Evolutionary conservation across 116 monocot species (phyloP), one percentile per base, ranked within the genome.

Genomic region (Trichopus zeylanicus): DNA sequence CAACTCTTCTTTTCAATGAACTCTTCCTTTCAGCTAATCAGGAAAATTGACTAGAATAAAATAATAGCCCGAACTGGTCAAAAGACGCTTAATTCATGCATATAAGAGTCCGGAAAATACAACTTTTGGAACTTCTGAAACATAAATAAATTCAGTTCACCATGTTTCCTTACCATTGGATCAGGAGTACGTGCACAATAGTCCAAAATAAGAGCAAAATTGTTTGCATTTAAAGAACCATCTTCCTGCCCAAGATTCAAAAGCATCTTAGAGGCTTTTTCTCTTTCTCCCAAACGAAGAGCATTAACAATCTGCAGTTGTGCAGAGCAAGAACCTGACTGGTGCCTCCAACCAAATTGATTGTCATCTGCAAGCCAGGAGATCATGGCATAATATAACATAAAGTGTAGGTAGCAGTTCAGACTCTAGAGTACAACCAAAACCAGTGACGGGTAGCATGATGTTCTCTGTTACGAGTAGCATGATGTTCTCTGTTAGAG

Each of bases 161-260:
- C 25, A 51, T 22, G n/a, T 29, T 34, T 25, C 11, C 57, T 81
- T 84, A 88, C 92, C 71, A 75, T 38, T 46, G 93, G 88, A 82
- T 93, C 88, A 66, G 93, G 85, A 33, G 67, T 55, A 56, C 52
- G 31, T 42, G 88, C 81, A 70, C 93, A 88, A 51, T 88, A 93
- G 31, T 82, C 72, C 32, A 93, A 65, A 62, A 93, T 77, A 68
- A 59, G 65, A 11, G 62, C 31, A 67, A 88, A 93, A 75, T 82
- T 76, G 1, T 85, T 56, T 37, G 58, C 61, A 54, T 33, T 61
- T 65, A 74, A 67, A 19, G 61, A 47, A 23, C 15, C n/a, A 60
- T 63, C 66, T 27, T 26, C 26, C 25, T 59, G 47, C 46, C 30
- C 61, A 35, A 81, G 33, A 56, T 82, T 70, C 56, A 33, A 46